Base-by-base conservation (phyloP, 495 filamentous ascomycete species). In the Lophiotrema nucula region DNA sequence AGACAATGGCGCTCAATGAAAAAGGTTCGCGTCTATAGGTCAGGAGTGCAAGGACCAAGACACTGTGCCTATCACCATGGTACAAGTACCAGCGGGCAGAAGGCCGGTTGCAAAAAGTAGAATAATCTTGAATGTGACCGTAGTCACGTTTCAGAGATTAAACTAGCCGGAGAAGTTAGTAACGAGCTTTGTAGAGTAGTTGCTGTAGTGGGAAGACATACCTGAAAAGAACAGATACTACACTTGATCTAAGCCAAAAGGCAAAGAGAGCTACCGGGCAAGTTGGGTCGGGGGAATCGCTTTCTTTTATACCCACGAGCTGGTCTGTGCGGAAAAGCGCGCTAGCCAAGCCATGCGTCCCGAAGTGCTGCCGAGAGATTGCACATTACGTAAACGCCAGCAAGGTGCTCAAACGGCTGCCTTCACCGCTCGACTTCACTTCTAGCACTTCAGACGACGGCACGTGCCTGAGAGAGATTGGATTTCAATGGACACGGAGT, bases 161-260 rank as follows among this genome's bases (percentile, higher is more conserved):
- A 56, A 56, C 52, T 56, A 25, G 25, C 4, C 10, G 25, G 33
- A 33, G 43, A 5, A 53, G 49, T 22, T 11, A 31, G 13, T 25
- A 16, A 43, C 6, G 39, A 43, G 31, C 8, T 35, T n/a, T n/a
- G n/a, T n/a, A n/a, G n/a, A n/a, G n/a, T n/a, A n/a, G n/a, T n/a
- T n/a, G n/a, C n/a, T n/a, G n/a, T n/a, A n/a, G n/a, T n/a, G n/a
- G n/a, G n/a, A n/a, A n/a, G n/a, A n/a, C n/a, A n/a, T n/a, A n/a
- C n/a, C n/a, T n/a, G n/a, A 91, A 91, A 92, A 95, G 89, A 95
- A 93, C 89, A 93, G 89, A 93, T 95, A 93, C 89, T 92, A 93
- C 88, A 93, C 89, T 92, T 92, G 89, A 95, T 92, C 89, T 93
- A 87, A 88, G 84, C 84, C 84, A 87, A 84, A 83, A 83, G 83